Evolutionary conservation across 768 basidiomycete genomes (phyloP), one percentile per base, ranked within the genome.

Genomic region (Trametes cinnabarina): DNA sequence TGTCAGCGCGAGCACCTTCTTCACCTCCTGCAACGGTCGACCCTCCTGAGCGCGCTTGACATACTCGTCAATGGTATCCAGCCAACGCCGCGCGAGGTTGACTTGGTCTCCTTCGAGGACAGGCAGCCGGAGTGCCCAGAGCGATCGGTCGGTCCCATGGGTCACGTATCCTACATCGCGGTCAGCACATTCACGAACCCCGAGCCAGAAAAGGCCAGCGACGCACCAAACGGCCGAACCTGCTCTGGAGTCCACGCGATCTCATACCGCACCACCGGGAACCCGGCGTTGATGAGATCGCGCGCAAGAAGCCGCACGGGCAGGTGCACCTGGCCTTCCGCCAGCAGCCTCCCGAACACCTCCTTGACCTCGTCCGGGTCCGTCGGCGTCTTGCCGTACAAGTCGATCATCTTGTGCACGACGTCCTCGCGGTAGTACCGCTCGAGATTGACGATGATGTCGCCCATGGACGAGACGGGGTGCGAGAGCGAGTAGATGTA

Each of bases 401-500:
- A 69, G 25, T 69, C 63, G 28, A 86, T 64, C 43, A 90, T 72
- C 12, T 69, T 68, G 41, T 73, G 63, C 4, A 81, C 79, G 34
- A 85, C 69, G 10, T 77, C 73, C 14, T 57, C 66, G 1, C 82
- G 78, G 67, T 84, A 88, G 66, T 87, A 90, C 54, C 88, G 71
- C 64, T 77, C 70, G 47, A 91, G 64, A 62, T 87, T 88, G 9
- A 75, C 74, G 25, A 78, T 66, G 10, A 90, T 74, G 60, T 90
- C 88, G 22, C 62, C 62, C 20, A 76, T 71, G 9, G 74, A 70
- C 11, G 67, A 50, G 47, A 89, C 79, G 0, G 83, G 81, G 67
- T 88, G 82, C 4, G 87, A 82, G 62, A 90, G 84, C 14, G 86
- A 81, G 63, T 90, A 90, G 49, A 90, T 77, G 68, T 83, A 88